phyloP scores from a whole-genome alignment of 1,284 basidiomycete genomes.

The Kalmanozyma brasiliensis region DNA sequence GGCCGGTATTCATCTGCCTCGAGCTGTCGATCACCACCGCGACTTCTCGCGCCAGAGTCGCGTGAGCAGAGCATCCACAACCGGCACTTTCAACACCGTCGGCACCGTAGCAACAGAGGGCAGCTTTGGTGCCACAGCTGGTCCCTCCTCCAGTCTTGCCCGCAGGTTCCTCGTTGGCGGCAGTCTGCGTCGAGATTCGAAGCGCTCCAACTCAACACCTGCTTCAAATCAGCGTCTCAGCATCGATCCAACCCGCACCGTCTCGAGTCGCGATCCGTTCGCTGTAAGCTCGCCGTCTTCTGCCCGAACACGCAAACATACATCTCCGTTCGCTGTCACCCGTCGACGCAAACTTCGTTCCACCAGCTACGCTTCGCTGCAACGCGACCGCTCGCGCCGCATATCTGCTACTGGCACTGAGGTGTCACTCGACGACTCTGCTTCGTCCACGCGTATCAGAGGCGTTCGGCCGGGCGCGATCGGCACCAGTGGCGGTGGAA shows the following conservation, averaged over 20 bases:
- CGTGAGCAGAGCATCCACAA: conserved; percentile 49
- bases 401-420: conserved; percentile 23
- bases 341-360: conserved; percentile 16
- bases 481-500: conserved; percentile 62
- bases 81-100: conserved; percentile 53
- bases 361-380: conserved; percentile 27
- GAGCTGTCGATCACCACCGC: conserved; percentile 31
- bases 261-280: conserved; percentile 4
- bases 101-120: conserved; percentile 54
- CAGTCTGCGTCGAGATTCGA: conserved; percentile 21
- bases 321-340: conserved; percentile 35
- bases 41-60: conserved; percentile 53
- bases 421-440: conserved; percentile 10
- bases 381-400: conserved; percentile 11
- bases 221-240: conserved; percentile 7
- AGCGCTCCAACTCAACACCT: conserved; percentile 14
- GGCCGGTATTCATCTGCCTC: conserved; percentile 11
- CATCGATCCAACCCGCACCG: conserved; percentile 8
- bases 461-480: conserved; percentile 49
- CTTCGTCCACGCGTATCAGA: conserved; percentile 1
- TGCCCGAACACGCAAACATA: conserved; percentile 13
- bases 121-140: conserved; percentile 50
- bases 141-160: conserved; percentile 23
- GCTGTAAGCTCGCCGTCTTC: conserved; percentile 15
- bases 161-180: conserved; percentile 30